phyloP scores from a whole-genome alignment of 2,329 filamentous ascomycete species.

The Aschersonia sp. region DNA sequence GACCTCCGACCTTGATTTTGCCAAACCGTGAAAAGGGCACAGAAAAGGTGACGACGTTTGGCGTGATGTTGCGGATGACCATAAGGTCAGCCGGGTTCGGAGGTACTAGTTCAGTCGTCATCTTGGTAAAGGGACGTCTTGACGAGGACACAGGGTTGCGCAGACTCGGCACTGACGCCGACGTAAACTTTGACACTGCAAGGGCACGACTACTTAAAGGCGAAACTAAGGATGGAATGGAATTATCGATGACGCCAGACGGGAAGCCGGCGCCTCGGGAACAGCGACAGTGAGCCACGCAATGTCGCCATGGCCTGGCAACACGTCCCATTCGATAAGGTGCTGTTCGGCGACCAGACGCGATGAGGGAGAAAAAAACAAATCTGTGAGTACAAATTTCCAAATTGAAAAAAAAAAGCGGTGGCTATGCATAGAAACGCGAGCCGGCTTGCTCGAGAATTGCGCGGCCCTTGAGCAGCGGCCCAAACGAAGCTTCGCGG shows the following conservation, averaged over 20 bases:
- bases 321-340: no score
- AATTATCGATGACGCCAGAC: slow-evolving; percentile 2
- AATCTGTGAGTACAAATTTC: no score
- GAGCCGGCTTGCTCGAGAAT: no score
- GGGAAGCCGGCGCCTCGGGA: not conserved
- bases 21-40: slow-evolving; percentile 77
- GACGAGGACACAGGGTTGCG: not conserved
- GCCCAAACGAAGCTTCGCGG: no score
- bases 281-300: not conserved
- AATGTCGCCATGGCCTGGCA: not conserved
- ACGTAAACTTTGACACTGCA: not conserved
- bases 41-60: slow-evolving; percentile 63
- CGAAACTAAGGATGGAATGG: not conserved
- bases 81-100: slow-evolving; percentile 66
- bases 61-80: slow-evolving; percentile 76
- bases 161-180: not conserved
- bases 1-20: slow-evolving; percentile 65
- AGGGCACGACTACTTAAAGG: not conserved
- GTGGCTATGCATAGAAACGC: no score
- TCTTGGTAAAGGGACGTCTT: slow-evolving; percentile 14
- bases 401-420: no score
- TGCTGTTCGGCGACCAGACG: not conserved
- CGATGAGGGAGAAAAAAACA: no score
- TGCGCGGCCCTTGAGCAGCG: no score
- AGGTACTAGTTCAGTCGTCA: slow-evolving; percentile 52